Base-by-base conservation (phyloP, 306 rosid species). In the Quercus rubra region DNA sequence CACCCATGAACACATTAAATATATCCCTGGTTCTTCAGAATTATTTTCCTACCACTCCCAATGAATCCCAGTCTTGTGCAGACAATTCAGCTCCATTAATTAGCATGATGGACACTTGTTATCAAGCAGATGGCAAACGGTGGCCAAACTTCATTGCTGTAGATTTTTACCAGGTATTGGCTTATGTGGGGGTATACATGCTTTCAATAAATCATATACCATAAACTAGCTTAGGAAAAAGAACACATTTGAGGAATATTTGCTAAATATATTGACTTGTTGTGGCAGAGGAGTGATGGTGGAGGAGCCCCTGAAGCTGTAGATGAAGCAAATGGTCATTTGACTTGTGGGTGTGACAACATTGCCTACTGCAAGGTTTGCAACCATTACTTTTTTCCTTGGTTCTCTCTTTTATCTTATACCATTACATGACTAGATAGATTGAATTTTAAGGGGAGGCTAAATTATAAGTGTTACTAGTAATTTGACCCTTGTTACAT, bases 61-160 rank as follows among this genome's bases (percentile, higher is more conserved):
- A 90, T 79, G 86, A 78, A 49, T 31, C 92, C 14, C 83, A 70
- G 28, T 67, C 86, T 62, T 96, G 98, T 20, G 86, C 83, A 3
- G 91, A 93, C 71, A 96, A 96, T 83, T 96, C 99, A 6, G 93
- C 88, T 83, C 77, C 96, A 59, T 84, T 96, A 55, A 43, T 85
- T 15, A 58, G 49, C 80, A 87, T 85, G 89, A 77, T 77, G 75
- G 82, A 85, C 69, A 88, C 98, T 74, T 96, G 98, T 82, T 78
- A 87, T 55, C 75, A 82, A 33, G 98, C 92, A 23, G 84, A 94
- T 0, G 91, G 85, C 62, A 83, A 89, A 41, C 88, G 99, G 61
- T 96, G 99, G 99, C 85, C 98, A 67, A 96, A 96, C 85, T 96
- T 91, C 88, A 80, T 96, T 54, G 96, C 99, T 25, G 98, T 96